Percentiles rank a stretch among this genome's conserved stretches.
Evolutionary conservation across 2,329 filamentous ascomycete species (phyloP).

Genomic region (Stemphylium lycopersici): DNA sequence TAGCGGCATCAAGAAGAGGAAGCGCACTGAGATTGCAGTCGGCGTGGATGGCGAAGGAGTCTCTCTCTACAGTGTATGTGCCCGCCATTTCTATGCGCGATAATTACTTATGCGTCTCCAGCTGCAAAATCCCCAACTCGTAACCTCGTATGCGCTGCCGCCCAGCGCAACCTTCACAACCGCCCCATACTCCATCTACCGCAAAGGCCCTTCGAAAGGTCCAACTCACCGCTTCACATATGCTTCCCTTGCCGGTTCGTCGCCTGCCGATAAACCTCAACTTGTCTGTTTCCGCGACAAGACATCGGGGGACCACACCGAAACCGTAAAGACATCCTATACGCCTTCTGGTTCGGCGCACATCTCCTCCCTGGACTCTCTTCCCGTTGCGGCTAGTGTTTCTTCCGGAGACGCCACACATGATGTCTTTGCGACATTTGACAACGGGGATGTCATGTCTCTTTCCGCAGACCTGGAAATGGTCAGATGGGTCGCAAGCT

Average conservation of each 20-base stretch:
- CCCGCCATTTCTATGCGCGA: conserved; percentile 3
- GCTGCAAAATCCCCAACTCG: conserved; percentile 66
- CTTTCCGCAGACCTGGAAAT: conserved; percentile 61
- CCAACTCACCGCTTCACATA: conserved; percentile 62
- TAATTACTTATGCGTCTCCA: conserved; percentile 38
- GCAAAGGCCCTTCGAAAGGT: conserved; percentile 53
- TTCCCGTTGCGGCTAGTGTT: conserved; percentile 33
- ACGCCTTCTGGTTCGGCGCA: conserved; percentile 31
- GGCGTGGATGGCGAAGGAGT: conserved; percentile 66
- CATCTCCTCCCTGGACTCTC: conserved; percentile 39
- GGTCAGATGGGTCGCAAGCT: conserved; percentile 40
- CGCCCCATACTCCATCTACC: conserved; percentile 64
- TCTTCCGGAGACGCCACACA: conserved; percentile 31
- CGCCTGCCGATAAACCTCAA: conserved; percentile 55
- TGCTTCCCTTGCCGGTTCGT: conserved; percentile 56
- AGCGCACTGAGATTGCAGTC: conserved; percentile 66
- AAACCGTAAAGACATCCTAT: conserved; percentile 44
- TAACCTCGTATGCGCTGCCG: conserved; percentile 66
- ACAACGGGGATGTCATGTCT: conserved; percentile 66
- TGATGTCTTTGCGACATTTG: conserved; percentile 63
- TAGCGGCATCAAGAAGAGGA: conserved; percentile 63
- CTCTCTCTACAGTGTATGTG: conserved; percentile 65
- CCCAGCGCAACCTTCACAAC: conserved; percentile 64
- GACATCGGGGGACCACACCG: conserved; percentile 40
- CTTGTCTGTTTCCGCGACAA: conserved; percentile 63